These are phyloP conservation scores for Isatis lusitanica DNA, from an alignment of 441 rosid genomes.

Conservation along the genomic window DNA sequence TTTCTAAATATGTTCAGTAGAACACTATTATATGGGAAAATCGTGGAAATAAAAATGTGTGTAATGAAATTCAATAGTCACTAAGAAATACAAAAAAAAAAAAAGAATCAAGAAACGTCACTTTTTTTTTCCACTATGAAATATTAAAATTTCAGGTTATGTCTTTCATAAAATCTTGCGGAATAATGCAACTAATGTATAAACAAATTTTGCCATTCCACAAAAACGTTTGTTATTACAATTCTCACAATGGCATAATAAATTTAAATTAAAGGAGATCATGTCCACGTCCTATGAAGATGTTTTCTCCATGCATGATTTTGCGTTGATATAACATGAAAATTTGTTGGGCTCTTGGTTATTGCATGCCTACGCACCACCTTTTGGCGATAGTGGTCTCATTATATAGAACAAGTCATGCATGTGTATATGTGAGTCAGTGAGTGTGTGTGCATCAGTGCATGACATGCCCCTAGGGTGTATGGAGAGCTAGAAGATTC, in stretches of 20 bases:
- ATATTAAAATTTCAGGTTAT: too few species aligned
- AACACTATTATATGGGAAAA: background rate
- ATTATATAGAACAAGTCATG: background rate
- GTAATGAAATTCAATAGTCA: background rate
- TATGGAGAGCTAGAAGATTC: constrained; percentile 36
- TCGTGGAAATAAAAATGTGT: too few species aligned
- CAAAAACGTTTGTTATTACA: background rate
- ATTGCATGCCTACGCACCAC: background rate
- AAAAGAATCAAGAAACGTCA: background rate
- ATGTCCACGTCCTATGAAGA: background rate
- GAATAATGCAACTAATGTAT: background rate
- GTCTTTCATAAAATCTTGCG: background rate
- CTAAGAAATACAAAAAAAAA: background rate
- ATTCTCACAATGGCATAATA: background rate
- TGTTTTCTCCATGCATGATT: background rate
- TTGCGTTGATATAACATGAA: background rate
- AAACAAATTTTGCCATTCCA: background rate
- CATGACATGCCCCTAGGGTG: constrained; percentile 24
- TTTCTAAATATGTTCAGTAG: background rate
- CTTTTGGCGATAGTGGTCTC: background rate
- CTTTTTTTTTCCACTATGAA: background rate
- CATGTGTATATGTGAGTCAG: background rate
- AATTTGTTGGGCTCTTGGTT: background rate
- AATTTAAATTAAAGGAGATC: background rate
- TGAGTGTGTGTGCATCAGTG: background rate